Conservation (phyloP, 768 basidiomycete genomes). For the Tephrocybe sp. region DNA sequence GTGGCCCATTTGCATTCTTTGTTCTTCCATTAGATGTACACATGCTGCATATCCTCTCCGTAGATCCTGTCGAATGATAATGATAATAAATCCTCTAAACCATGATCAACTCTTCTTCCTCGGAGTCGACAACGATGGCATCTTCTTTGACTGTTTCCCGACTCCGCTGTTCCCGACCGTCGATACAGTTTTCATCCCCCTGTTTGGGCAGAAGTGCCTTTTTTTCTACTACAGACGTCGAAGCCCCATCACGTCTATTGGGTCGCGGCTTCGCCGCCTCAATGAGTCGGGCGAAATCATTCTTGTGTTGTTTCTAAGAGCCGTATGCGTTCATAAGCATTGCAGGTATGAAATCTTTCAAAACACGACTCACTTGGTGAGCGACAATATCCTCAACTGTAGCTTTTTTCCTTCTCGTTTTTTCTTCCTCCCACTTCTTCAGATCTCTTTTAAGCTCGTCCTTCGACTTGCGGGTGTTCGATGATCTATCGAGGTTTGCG, state of each 20-base stretch:
- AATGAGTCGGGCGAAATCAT: slow-evolving; percentile 39
- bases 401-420: slow-evolving; percentile 39
- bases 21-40: no score
- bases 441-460: slow-evolving; percentile 52
- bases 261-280: slow-evolving; percentile 31
- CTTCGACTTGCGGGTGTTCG: slow-evolving; percentile 42
- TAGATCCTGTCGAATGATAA: no score
- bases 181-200: no score
- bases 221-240: neutral
- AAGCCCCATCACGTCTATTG: slow-evolving; percentile 11
- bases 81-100: neutral
- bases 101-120: slow-evolving; percentile 24
- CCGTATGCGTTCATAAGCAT: neutral
- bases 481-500: slow-evolving; percentile 64
- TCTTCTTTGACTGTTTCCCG: slow-evolving; percentile 14
- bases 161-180: slow-evolving; percentile 12
- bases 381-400: slow-evolving; percentile 36
- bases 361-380: slow-evolving; percentile 35
- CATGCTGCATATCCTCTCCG: no score
- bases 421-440: slow-evolving; percentile 57
- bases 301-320: slow-evolving; percentile 36
- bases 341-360: neutral
- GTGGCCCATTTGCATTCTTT: no score
- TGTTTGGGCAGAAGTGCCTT: slow-evolving; percentile 11
- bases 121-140: slow-evolving; percentile 35